Percentiles rank a stretch among this genome's conserved stretches.
Evolutionary conservation across 176 grass and related monocot species (phyloP).

Genomic region (Aegilops sharonensis): DNA sequence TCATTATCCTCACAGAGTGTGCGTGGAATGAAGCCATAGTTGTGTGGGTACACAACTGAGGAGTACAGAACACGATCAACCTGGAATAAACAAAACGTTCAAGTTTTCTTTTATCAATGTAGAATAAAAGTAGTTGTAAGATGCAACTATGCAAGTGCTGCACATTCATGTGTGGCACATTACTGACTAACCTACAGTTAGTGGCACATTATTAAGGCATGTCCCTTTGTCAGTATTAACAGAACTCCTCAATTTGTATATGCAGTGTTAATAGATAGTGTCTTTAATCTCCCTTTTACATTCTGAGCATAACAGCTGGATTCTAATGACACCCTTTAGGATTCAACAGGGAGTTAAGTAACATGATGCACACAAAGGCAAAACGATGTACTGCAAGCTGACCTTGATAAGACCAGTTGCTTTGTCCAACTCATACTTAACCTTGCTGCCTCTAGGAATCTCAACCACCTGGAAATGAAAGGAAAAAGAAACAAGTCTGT

Average conservation of each 20-base stretch:
- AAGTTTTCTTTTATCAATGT: neutral
- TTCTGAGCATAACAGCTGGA: neutral
- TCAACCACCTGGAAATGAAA: slow-evolving; percentile 69
- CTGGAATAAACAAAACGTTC: slow-evolving; percentile 45
- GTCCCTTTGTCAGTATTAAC: neutral
- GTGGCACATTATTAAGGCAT: neutral
- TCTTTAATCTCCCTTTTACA: neutral
- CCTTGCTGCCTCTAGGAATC: slow-evolving; percentile 94
- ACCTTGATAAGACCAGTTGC: slow-evolving; percentile 90
- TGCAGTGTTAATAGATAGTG: neutral
- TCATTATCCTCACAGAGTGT: slow-evolving; percentile 92
- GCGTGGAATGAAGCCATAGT: slow-evolving; percentile 96
- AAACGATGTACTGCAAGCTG: neutral
- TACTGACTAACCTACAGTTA: neutral
- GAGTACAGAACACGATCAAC: slow-evolving; percentile 98
- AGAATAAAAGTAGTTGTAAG: neutral
- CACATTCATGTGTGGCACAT: neutral
- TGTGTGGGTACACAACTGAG: slow-evolving; percentile 97
- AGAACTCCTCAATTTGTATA: neutral
- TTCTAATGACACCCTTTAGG: neutral
- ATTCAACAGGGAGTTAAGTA: neutral
- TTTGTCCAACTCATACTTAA: slow-evolving; percentile 96
- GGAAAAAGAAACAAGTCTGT: neutral
- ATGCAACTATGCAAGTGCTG: slow-evolving; percentile 3
- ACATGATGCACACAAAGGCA: neutral